Conservation (phyloP, 345 rosid species). For the Odontarrhena argentea region DNA sequence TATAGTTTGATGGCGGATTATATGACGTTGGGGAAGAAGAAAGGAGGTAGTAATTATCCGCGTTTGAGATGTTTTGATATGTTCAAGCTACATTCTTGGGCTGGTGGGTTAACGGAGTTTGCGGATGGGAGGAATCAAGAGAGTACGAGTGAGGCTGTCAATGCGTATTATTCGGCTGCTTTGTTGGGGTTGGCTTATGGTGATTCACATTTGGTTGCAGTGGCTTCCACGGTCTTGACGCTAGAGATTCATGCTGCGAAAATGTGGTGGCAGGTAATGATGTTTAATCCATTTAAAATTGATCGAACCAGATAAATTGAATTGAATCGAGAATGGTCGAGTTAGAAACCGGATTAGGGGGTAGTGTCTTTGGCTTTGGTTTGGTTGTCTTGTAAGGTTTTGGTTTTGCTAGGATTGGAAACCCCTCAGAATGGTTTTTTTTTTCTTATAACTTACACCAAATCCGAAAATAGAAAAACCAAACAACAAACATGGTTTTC, state of each 20-base stretch:
- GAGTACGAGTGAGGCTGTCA: conserved; percentile 93
- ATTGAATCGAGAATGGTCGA: conserved; percentile 6
- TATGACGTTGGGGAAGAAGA: conserved; percentile 61
- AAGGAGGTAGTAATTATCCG: conserved; percentile 45
- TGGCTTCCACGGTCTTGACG: conserved; percentile 66
- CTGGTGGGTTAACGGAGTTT: conserved; percentile 87
- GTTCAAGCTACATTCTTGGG: conserved; percentile 95
- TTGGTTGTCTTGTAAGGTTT: not conserved
- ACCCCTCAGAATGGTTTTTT: too few relatives aligned
- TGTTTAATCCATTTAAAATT: not conserved
- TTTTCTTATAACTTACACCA: too few relatives aligned
- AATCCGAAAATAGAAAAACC: too few relatives aligned
- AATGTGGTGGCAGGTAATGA: conserved; percentile 90
- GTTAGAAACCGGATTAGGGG: not conserved
- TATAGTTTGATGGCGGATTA: conserved; percentile 82
- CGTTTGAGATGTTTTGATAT: conserved; percentile 88
- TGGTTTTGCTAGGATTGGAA: too few relatives aligned
- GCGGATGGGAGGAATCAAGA: conserved; percentile 88
- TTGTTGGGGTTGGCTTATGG: conserved; percentile 94
- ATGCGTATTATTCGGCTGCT: conserved; percentile 89
- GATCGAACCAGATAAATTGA: not conserved
- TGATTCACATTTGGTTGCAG: conserved; percentile 66
- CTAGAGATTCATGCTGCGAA: conserved; percentile 89
- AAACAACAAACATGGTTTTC: too few relatives aligned
- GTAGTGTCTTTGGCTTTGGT: not conserved